Percentiles rank a stretch among this genome's conserved stretches.
Evolutionary conservation across 2,329 filamentous ascomycete genomes (phyloP).

Genomic region (Cordyceps militaris): DNA sequence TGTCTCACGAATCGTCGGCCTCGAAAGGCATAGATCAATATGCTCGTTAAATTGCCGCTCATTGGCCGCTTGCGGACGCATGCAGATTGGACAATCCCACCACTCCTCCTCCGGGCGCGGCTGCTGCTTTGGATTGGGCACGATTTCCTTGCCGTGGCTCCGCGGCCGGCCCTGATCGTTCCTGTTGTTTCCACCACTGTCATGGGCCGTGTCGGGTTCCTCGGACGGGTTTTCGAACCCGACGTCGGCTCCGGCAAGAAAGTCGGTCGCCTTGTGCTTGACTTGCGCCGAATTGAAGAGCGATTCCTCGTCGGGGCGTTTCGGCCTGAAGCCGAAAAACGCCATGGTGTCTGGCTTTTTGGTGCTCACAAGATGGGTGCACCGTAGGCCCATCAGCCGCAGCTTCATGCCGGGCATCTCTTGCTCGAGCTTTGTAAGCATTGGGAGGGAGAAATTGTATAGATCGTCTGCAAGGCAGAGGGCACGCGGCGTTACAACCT

Average conservation of each 20-base stretch:
- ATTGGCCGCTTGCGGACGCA: slow-evolving; percentile 64
- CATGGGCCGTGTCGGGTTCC: background rate
- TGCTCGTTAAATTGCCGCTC: slow-evolving; percentile 82
- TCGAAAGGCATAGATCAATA: slow-evolving; percentile 84
- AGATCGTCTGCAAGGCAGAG: slow-evolving; percentile 71
- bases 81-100: slow-evolving; percentile 88
- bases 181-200: background rate
- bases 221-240: background rate
- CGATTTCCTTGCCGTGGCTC: slow-evolving; percentile 44
- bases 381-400: slow-evolving; percentile 80
- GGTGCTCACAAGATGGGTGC: slow-evolving; percentile 78
- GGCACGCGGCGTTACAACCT: slow-evolving; percentile 66
- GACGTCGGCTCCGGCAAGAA: slow-evolving; percentile 11
- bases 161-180: slow-evolving; percentile 38
- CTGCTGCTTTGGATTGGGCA: slow-evolving; percentile 36
- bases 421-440: slow-evolving; percentile 75
- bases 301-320: slow-evolving; percentile 15
- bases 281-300: background rate
- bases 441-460: slow-evolving; percentile 73
- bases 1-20: slow-evolving; percentile 76
- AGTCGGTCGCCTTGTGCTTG: background rate
- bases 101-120: slow-evolving; percentile 37
- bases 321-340: slow-evolving; percentile 65
- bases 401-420: slow-evolving; percentile 74
- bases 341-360: slow-evolving; percentile 70